Conservation (phyloP, 805 yeast genomes). For the Barnettozyma salicaria region DNA sequence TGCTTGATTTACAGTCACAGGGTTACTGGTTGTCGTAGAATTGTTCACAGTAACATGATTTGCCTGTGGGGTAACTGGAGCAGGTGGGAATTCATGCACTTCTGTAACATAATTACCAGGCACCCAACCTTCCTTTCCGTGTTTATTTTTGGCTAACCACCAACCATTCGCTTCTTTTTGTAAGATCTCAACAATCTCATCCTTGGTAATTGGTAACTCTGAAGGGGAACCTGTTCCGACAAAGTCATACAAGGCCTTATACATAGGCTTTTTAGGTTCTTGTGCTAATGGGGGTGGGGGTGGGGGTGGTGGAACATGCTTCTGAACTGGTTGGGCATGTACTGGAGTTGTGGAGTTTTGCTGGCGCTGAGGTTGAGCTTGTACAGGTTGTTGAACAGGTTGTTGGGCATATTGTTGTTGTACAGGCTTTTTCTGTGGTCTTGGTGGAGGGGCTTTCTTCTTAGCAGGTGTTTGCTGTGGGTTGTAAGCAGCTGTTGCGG, state of each 20-base stretch:
- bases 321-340: conserved; percentile 20
- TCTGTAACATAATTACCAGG: conserved; percentile 86
- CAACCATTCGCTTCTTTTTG: conserved; percentile 83
- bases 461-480: conserved; percentile 24
- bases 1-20: conserved; percentile 1
- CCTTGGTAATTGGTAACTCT: conserved; percentile 71
- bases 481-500: conserved; percentile 37
- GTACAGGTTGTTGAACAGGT: conserved; percentile 35
- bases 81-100: conserved; percentile 25
- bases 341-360: too few relatives aligned
- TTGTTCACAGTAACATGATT: conserved; percentile 27
- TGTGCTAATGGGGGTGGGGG: conserved; percentile 66
- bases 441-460: conserved; percentile 23
- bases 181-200: conserved; percentile 65
- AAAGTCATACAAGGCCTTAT: conserved; percentile 81
- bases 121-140: conserved; percentile 82
- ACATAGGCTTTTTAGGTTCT: conserved; percentile 67
- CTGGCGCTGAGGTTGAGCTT: too few relatives aligned
- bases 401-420: conserved; percentile 39
- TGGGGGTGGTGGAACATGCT: conserved; percentile 51
- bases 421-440: conserved; percentile 26
- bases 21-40: conserved; percentile 34
- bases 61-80: conserved; percentile 35
- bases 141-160: conserved; percentile 73
- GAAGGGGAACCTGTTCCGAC: conserved; percentile 82